Evolutionary conservation across 2,329 filamentous ascomycete genomes (phyloP).

Genomic region (Stachybotrys elegans): DNA sequence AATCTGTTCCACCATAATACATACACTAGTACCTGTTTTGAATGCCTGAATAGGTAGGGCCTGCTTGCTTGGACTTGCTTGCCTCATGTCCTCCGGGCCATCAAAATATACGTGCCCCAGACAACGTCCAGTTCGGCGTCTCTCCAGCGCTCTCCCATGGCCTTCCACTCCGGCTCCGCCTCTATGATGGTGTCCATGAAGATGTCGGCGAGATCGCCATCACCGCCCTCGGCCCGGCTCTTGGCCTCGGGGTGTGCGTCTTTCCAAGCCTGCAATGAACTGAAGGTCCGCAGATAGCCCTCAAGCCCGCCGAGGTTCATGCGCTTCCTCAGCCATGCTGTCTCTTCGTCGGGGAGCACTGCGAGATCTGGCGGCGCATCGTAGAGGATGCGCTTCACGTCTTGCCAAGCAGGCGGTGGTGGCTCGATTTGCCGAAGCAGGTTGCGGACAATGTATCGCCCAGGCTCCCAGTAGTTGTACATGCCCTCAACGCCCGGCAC

Average conservation of each 20-base stretch:
- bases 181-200: conserved; percentile 55
- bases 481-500: conserved; percentile 41
- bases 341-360: conserved; percentile 23
- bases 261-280: conserved; percentile 53
- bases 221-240: conserved; percentile 46
- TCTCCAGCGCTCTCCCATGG: conserved; percentile 42
- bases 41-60: too few species aligned
- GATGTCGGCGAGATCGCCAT: conserved; percentile 57
- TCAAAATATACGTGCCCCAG: conserved; percentile 56
- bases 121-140: conserved; percentile 51
- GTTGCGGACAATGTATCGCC: conserved; percentile 48
- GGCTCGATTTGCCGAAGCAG: conserved; percentile 47
- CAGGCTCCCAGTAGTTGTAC: conserved; percentile 58
- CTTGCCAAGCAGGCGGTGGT: conserved; percentile 45
- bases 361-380: conserved; percentile 43
- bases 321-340: conserved; percentile 45
- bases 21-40: too few species aligned
- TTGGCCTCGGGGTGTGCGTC: conserved; percentile 46
- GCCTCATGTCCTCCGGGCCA: conserved; percentile 39
- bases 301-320: conserved; percentile 54
- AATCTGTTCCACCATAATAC: too few species aligned
- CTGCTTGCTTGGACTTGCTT: neutral
- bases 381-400: conserved; percentile 49
- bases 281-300: conserved; percentile 58
- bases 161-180: conserved; percentile 48